Evolutionary conservation across 768 basidiomycete genomes (phyloP), one percentile per base, ranked within the genome.

Genomic region (Chalciporus sphaerocephalus): DNA sequence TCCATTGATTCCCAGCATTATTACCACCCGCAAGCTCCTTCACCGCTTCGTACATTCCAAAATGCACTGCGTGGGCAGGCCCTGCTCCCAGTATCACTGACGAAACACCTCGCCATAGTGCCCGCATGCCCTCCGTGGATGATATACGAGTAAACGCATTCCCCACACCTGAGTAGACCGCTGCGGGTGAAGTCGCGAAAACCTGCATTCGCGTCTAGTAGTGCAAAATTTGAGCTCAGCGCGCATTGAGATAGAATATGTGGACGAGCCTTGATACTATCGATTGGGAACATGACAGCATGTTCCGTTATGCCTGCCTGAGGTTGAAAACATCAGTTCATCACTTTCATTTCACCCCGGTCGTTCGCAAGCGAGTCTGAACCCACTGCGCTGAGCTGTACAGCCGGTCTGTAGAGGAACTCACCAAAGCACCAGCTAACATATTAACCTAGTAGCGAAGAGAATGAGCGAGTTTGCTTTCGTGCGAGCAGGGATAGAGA

Each of bases 221-320:
- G 23, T 35, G 35, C 23, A 18, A 32, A 24, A 13, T 7, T 27
- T 50, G 43, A 55, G 47, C 33, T 39, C 16, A 13, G n/a, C 36
- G 12, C 32, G 34, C 33, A 20, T 25, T n/a, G 5, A 20, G 27
- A 20, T 38, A 20, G 43, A 37, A 25, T 22, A 20, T 40, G 48
- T 12, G 37, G 10, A 69, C 84, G 48, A 47, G 90, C 96, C 78
- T 99, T 99, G 65, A 99, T 97, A 60, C 92, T 95, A 71, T 99
- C 96, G 52, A 98, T 73, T 5, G 96, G 96, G 65, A 90, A 99
- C 87, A 99, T 98, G 64, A 96, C 92, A 23, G 93, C 89, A 71
- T 99, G 96, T 67, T 99, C 96, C 43, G 94, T 93, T 57, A 99
- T 98, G 50, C 96, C 96, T 57, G 96, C 96, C 93, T 95, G 64